Percentiles rank a stretch among this genome's conserved stretches.
Conservation (phyloP, 176 grass and related monocot species). For the Cymbopogon citratus region DNA sequence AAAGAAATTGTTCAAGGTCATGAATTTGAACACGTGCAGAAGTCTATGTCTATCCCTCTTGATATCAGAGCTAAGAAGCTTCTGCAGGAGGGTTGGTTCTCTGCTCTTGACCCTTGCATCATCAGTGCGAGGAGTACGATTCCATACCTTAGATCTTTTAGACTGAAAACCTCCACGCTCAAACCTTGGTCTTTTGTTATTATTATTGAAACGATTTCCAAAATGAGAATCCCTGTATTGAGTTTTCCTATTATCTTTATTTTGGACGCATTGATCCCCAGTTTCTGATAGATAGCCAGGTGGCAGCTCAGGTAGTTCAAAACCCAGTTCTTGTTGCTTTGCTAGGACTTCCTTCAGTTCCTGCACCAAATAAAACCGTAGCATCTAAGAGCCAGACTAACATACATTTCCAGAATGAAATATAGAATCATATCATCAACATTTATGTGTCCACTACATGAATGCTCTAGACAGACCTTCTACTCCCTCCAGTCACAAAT, state of each 20-base stretch:
- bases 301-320: conserved; percentile 82
- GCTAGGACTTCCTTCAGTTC: conserved; percentile 82
- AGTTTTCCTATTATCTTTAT: conserved; percentile 29
- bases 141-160: conserved; percentile 39
- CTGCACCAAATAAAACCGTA: conserved; percentile 43
- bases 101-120: conserved; percentile 22
- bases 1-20: conserved; percentile 84
- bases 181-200: conserved; percentile 51
- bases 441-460: conserved; percentile 3
- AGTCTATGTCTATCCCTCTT: conserved; percentile 75
- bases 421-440: conserved; percentile 4
- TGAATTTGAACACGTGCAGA: conserved; percentile 71
- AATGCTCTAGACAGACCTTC: conserved; percentile 11
- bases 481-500: neutral
- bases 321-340: conserved; percentile 81
- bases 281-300: conserved; percentile 60
- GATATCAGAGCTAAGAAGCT: conserved; percentile 73
- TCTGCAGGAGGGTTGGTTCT: conserved; percentile 77
- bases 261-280: conserved; percentile 30
- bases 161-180: conserved; percentile 25
- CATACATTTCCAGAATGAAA: conserved; percentile 11
- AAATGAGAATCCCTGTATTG: conserved; percentile 19
- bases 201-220: conserved; percentile 36
- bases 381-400: neutral
- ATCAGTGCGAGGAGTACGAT: neutral